phyloP scores from a whole-genome alignment of 495 filamentous ascomycete genomes.

The Lindgomyces ingoldianus region DNA sequence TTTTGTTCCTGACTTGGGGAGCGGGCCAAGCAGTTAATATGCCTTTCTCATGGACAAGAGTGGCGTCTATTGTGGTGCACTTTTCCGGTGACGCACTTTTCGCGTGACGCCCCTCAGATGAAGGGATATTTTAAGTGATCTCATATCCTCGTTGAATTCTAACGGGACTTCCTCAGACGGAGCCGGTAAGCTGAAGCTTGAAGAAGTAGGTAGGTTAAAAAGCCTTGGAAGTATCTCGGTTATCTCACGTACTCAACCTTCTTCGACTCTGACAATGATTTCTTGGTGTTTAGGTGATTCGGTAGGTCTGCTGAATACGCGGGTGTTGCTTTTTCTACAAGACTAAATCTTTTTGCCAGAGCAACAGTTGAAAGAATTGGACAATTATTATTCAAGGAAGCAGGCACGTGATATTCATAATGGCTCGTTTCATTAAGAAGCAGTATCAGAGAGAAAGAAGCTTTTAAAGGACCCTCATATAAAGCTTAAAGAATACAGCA shows the following conservation, averaged over 20 bases:
- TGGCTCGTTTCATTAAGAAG: slow-evolving; percentile 13
- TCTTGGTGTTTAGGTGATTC: not conserved
- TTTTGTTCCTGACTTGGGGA: no score
- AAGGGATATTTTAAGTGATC: no score
- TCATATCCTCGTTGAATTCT: no score
- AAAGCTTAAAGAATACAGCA: slow-evolving; percentile 7
- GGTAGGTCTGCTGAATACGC: not conserved
- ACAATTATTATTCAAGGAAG: not conserved
- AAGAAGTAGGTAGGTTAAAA: not conserved
- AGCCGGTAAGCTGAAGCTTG: not conserved
- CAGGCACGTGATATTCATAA: slow-evolving; percentile 9
- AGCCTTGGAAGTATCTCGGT: slow-evolving; percentile 15
- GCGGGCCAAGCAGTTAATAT: no score
- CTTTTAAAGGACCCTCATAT: not conserved
- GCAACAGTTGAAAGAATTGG: not conserved
- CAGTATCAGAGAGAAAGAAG: not conserved
- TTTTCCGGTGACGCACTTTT: no score
- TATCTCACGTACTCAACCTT: slow-evolving; percentile 5
- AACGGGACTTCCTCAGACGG: not conserved
- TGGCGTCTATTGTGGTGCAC: no score
- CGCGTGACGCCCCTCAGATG: no score
- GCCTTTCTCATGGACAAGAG: no score
- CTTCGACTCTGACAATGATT: slow-evolving; percentile 2
- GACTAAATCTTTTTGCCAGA: slow-evolving; percentile 3
- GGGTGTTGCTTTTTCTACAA: slow-evolving; percentile 10